Conservation (phyloP, 1,284 basidiomycete species). For the Ganoderma resinaceum region DNA sequence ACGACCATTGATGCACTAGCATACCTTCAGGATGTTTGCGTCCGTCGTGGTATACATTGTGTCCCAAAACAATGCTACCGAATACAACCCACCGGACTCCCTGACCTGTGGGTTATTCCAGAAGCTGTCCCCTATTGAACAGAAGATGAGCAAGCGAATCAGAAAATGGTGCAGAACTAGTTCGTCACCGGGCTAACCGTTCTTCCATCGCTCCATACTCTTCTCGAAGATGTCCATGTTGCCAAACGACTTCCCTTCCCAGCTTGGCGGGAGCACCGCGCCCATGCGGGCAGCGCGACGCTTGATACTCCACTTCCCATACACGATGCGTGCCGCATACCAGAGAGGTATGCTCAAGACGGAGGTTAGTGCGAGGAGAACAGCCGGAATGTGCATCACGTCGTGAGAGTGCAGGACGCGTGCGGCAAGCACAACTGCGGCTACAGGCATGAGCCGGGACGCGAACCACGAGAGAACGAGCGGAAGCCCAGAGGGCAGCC, state of each 20-base stretch:
- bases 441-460: not conserved
- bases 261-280: conserved; percentile 28
- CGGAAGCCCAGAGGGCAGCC: conserved; percentile 6
- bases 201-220: conserved; percentile 18
- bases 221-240: conserved; percentile 28
- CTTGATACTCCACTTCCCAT: conserved; percentile 12
- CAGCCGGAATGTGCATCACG: not conserved
- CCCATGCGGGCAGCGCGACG: conserved; percentile 28
- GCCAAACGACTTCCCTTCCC: conserved; percentile 26
- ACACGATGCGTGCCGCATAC: not conserved
- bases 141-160: too few species aligned
- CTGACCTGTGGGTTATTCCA: conserved; percentile 22
- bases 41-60: conserved; percentile 29
- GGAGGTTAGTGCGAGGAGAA: not conserved
- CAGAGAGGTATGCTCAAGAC: conserved; percentile 14
- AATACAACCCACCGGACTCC: conserved; percentile 27
- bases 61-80: conserved; percentile 31
- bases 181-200: conserved; percentile 31
- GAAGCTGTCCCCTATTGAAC: conserved; percentile 32
- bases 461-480: not conserved
- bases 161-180: not conserved
- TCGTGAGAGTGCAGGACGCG: not conserved
- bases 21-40: conserved; percentile 34
- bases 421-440: not conserved
- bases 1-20: not conserved